A percentile compares a stretch with the other conserved stretches of the same genome.
phyloP scores from a whole-genome alignment of 805 yeast genomes.

The Sugiyamaella floridensis region DNA sequence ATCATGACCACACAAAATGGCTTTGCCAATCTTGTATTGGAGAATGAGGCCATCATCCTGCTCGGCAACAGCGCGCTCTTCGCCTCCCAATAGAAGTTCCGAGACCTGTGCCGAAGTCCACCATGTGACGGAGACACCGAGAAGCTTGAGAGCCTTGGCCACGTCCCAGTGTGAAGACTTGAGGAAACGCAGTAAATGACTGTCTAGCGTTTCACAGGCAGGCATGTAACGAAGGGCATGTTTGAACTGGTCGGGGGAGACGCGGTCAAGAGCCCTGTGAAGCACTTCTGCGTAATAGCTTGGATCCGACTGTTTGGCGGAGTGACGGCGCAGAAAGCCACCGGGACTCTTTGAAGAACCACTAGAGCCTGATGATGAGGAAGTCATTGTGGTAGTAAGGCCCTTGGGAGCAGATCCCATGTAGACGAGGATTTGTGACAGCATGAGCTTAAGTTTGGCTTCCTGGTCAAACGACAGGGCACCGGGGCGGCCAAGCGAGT shows the following conservation, averaged over 20 bases:
- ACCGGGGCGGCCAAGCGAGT: constrained; percentile 15
- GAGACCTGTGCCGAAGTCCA: constrained; percentile 59
- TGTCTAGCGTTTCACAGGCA: constrained; percentile 78
- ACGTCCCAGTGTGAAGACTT: constrained; percentile 83
- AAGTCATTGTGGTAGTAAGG: constrained; percentile 7
- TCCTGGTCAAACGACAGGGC: constrained; percentile 33
- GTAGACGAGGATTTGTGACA: constrained; percentile 26
- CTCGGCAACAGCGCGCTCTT: constrained; percentile 47
- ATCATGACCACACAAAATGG: constrained; percentile 70
- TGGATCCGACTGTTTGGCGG: neutral
- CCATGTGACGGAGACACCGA: constrained; percentile 67
- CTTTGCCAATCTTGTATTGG: constrained; percentile 61
- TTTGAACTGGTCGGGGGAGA: constrained; percentile 47
- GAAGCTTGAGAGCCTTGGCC: constrained; percentile 60
- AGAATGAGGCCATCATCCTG: constrained; percentile 38
- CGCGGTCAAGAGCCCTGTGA: constrained; percentile 44
- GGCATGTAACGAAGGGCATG: constrained; percentile 50
- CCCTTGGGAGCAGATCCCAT: constrained; percentile 25
- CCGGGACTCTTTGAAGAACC: constrained; percentile 18
- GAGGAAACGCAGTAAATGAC: constrained; percentile 62
- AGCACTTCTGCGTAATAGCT: constrained; percentile 18
- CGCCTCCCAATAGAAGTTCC: constrained; percentile 59
- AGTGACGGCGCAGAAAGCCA: constrained; percentile 6
- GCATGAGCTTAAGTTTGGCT: constrained; percentile 33
- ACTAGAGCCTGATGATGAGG: constrained; percentile 8